Base-by-base conservation (phyloP, 2,329 filamentous ascomycete species). In the Ophiostoma piceae region DNA sequence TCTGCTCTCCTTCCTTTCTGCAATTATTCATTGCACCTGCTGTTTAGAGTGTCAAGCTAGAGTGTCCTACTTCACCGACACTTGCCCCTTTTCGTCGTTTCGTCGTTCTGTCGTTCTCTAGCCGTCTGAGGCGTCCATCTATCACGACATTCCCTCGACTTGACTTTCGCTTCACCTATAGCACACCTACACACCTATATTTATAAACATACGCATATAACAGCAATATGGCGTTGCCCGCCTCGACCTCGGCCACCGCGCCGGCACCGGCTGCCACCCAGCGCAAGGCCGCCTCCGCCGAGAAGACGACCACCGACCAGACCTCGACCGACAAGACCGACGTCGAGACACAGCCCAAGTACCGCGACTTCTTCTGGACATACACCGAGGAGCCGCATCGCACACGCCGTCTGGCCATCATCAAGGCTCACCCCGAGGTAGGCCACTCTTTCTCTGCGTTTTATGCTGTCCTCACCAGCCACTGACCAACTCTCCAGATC, bases 351-450 rank as follows among this genome's bases (percentile, higher is more conserved):
- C 62, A 67, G 37, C 35, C 76, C n/a, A 79, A 78, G 68, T 78
- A 83, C 73, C 76, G 88, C 73, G 85, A 89, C 79, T 98, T 98
- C 84, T 97, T 96, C 82, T 98, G 96, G 95, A 97, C 95, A 57
- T 98, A 99, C 78, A 97, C 95, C 11, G 95, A 99, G 79, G 95
- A 99, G 81, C 95, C 95, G 72, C 95, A 99, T 80, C 88, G 93
- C 75, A 95, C 94, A 41, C 85, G 95, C 75, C 87, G 95, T 70
- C 87, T 94, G 75, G 92, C 93, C 72, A 99, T 99, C 76, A 98
- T 99, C 81, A 98, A 97, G 83, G 94, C 94, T 69, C 94, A 99
- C 78, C 95, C 95, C 66, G 94, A 99, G 86, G 93, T 94, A 16
- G 19, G 16, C 43, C 16, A 19, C 16, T 82, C 32, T 29, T 26